Conservation (phyloP, 2,329 filamentous ascomycete species). For the Paecilomyces variotii region DNA sequence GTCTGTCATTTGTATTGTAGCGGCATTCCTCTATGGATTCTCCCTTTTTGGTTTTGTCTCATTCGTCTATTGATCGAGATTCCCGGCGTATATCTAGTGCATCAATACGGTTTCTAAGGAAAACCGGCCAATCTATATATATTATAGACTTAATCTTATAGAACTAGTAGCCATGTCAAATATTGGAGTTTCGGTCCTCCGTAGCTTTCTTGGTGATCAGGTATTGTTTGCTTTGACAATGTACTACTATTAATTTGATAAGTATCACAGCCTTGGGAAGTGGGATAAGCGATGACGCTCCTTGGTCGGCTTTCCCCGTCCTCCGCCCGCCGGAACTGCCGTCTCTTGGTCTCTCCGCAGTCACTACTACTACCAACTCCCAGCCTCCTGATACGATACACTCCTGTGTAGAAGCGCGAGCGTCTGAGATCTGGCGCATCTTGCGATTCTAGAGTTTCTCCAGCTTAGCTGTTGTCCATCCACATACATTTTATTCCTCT, state of each 20-base stretch:
- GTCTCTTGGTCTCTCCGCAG: not conserved
- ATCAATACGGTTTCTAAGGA: not conserved
- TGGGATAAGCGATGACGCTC: not conserved
- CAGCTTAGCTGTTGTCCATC: not conserved
- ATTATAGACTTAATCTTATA: not conserved
- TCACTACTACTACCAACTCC: not conserved
- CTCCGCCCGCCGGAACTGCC: not conserved
- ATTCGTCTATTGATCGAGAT: not conserved
- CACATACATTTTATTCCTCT: not conserved
- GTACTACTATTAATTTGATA: too few relatives aligned
- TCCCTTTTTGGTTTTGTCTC: not conserved
- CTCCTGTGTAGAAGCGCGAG: not conserved
- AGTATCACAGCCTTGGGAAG: not conserved
- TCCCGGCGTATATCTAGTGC: not conserved
- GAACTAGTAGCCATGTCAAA: not conserved
- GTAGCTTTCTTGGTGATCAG: not conserved
- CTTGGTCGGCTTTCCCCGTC: not conserved
- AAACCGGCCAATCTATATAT: not conserved
- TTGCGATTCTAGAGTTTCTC: not conserved
- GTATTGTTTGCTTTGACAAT: not conserved
- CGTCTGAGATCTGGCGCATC: not conserved
- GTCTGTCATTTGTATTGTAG: conserved; percentile 1
- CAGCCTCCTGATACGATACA: not conserved
- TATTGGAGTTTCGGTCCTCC: not conserved
- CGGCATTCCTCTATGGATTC: not conserved